Evolutionary conservation across 371 early-diverging fungal species (phyloP).

Genomic region (Mucor indicus): DNA sequence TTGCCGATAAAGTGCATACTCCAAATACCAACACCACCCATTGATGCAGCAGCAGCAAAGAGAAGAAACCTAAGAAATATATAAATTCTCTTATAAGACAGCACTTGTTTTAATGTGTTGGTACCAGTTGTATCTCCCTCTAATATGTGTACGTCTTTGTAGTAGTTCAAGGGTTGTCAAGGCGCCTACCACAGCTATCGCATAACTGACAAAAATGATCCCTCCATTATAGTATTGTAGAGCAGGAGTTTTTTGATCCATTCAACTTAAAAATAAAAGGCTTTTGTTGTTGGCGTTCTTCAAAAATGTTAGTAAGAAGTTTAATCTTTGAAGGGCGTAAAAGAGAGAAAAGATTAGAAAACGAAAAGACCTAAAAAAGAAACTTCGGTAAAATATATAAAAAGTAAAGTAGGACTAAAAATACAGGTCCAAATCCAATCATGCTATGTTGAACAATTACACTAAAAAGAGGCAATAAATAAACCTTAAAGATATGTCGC

Average conservation of each 20-base stretch:
- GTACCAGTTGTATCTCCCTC: conserved; percentile 31
- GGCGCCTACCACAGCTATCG: conserved; percentile 26
- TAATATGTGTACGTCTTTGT: conserved; percentile 26
- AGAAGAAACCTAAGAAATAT: conserved; percentile 31
- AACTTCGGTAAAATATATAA: too few relatives aligned
- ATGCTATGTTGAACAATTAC: too few relatives aligned
- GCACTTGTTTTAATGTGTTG: background rate
- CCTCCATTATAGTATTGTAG: conserved; percentile 20
- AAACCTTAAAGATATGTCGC: too few relatives aligned
- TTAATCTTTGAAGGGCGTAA: too few relatives aligned
- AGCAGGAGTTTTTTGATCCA: conserved; percentile 7
- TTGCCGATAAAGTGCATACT: conserved; percentile 6
- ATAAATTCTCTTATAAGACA: background rate
- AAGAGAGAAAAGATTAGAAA: too few relatives aligned
- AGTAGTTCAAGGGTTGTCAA: conserved; percentile 31
- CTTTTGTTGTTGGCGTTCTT: too few relatives aligned
- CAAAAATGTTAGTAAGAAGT: too few relatives aligned
- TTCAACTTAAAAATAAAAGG: too few relatives aligned
- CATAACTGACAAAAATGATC: conserved; percentile 25
- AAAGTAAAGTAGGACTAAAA: too few relatives aligned
- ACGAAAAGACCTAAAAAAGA: too few relatives aligned
- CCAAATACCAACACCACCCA: conserved; percentile 44
- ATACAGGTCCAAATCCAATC: too few relatives aligned
- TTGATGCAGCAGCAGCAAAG: conserved; percentile 25
- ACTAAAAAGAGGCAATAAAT: too few relatives aligned